A percentile compares a stretch with the other conserved stretches of the same genome.
phyloP scores from a whole-genome alignment of 2,329 filamentous ascomycete species.

The Pseudogymnoascus sp. region DNA sequence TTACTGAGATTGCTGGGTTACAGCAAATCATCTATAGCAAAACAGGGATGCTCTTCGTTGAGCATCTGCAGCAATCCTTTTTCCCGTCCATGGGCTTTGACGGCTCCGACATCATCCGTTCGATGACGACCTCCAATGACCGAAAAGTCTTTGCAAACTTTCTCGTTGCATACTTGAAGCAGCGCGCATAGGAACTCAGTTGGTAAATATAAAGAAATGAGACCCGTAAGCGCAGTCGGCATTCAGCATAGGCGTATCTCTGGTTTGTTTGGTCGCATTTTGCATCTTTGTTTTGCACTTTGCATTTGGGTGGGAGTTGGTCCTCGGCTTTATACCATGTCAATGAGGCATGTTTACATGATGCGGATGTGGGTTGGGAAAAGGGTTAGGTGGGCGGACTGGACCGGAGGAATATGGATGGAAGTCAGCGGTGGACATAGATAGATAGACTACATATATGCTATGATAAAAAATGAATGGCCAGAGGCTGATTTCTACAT shows the following conservation, averaged over 20 bases:
- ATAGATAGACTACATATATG: conserved; percentile 7
- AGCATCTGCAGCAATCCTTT: conserved; percentile 56
- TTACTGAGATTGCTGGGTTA: conserved; percentile 78
- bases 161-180: conserved; percentile 49
- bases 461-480: conserved; percentile 1
- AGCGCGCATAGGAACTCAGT: conserved; percentile 16
- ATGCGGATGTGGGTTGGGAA: not conserved
- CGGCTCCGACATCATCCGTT: conserved; percentile 51
- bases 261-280: conserved; percentile 7
- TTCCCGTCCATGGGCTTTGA: conserved; percentile 59
- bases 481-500: not conserved
- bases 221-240: conserved; percentile 2
- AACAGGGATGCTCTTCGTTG: conserved; percentile 74
- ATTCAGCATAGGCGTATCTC: conserved; percentile 7
- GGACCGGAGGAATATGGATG: not conserved
- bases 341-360: conserved; percentile 8
- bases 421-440: not conserved
- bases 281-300: conserved; percentile 7
- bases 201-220: conserved; percentile 6
- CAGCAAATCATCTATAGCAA: conserved; percentile 89
- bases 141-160: conserved; percentile 58
- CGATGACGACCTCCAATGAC: conserved; percentile 51
- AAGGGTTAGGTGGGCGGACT: not conserved
- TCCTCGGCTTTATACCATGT: conserved; percentile 6
- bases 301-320: conserved; percentile 8